A percentile compares a stretch with the other conserved stretches of the same genome.
These are phyloP conservation scores for Cryptococcus floricola DNA, from an alignment of 1,284 basidiomycete genomes.

Conservation along the genomic window DNA sequence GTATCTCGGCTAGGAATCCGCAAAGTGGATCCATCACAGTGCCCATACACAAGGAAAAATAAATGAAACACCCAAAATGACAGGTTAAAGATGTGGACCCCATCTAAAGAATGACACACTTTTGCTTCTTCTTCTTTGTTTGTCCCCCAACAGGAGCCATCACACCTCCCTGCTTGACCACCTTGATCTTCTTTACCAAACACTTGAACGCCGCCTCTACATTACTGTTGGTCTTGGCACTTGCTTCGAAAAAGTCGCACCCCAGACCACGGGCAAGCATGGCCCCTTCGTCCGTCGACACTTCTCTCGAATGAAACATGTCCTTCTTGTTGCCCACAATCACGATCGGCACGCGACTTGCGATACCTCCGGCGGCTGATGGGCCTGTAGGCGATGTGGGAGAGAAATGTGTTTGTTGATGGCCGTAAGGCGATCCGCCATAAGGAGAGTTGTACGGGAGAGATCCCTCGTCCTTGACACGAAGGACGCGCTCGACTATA, in stretches of 20 bases:
- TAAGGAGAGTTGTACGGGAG: conserved; percentile 1
- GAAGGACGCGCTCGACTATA: conserved; percentile 90
- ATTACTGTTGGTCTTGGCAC: conserved; percentile 90
- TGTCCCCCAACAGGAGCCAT: neutral
- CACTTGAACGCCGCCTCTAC: conserved; percentile 91
- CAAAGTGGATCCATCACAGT: neutral
- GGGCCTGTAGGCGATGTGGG: neutral
- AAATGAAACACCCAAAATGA: neutral
- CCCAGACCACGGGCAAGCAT: conserved; percentile 80
- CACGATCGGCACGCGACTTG: conserved; percentile 54
- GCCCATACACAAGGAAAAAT: neutral
- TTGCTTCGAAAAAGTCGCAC: conserved; percentile 94
- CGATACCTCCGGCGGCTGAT: neutral
- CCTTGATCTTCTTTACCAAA: conserved; percentile 77
- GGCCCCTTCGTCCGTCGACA: conserved; percentile 81
- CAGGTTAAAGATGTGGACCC: neutral
- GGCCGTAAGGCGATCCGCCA: conserved; percentile 4
- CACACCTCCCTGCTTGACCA: conserved; percentile 23
- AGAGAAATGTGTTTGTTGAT: neutral
- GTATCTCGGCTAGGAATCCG: neutral
- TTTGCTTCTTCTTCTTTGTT: conserved; percentile 38
- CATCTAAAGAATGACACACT: conserved; percentile 47
- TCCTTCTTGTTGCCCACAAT: conserved; percentile 91
- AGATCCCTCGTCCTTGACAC: conserved; percentile 68
- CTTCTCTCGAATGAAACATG: conserved; percentile 70